Percentiles rank a stretch among this genome's conserved stretches.
phyloP scores from a whole-genome alignment of 345 rosid genomes.

The Moringa oleifera region DNA sequence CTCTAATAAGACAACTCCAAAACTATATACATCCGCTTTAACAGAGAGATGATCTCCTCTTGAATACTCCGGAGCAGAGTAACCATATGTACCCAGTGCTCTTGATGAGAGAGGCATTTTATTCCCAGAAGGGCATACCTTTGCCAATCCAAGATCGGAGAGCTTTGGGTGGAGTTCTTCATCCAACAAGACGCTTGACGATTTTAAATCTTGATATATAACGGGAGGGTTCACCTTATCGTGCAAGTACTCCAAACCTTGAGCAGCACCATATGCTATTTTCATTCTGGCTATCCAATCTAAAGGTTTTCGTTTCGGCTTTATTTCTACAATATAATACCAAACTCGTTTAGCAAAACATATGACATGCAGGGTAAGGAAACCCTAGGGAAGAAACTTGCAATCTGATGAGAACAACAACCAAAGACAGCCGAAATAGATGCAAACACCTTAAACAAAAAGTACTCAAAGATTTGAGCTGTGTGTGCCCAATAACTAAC shows the following conservation, averaged over 20 bases:
- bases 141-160: constrained; percentile 51
- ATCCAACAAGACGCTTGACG: constrained; percentile 57
- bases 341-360: background rate
- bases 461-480: too few relatives aligned
- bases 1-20: constrained; percentile 66
- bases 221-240: constrained; percentile 49
- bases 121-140: constrained; percentile 35
- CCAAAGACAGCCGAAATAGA: too few relatives aligned
- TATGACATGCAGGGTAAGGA: background rate
- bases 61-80: constrained; percentile 63
- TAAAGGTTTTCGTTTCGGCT: constrained; percentile 31
- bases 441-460: too few relatives aligned
- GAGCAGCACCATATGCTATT: constrained; percentile 56
- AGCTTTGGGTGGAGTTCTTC: constrained; percentile 43
- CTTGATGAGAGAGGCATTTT: constrained; percentile 33
- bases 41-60: constrained; percentile 41
- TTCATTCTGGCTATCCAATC: constrained; percentile 57
- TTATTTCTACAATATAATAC: constrained; percentile 28
- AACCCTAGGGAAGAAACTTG: too few relatives aligned
- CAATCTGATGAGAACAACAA: too few relatives aligned
- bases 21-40: constrained; percentile 70
- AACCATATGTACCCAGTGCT: constrained; percentile 71
- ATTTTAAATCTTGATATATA: constrained; percentile 52
- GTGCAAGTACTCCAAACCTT: constrained; percentile 62
- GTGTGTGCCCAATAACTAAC: too few relatives aligned